Evolutionary conservation across 495 filamentous ascomycete genomes (phyloP).

Genomic region (Elasticomyces elasticus): DNA sequence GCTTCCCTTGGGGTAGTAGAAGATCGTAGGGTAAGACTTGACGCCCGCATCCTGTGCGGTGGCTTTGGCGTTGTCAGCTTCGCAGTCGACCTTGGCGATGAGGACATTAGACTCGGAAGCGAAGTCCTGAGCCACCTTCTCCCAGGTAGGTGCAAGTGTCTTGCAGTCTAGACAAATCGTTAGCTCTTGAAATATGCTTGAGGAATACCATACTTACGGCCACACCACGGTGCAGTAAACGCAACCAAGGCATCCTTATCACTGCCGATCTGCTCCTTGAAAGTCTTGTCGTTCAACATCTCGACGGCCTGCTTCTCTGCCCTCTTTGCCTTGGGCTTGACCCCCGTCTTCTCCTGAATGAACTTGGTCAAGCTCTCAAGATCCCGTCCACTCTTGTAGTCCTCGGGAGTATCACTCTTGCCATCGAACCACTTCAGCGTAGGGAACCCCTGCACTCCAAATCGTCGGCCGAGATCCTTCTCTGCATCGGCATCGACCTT

Average conservation of each 20-base stretch:
- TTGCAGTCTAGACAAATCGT: slow-evolving; percentile 68
- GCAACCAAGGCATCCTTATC: slow-evolving; percentile 91
- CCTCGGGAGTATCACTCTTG: slow-evolving; percentile 75
- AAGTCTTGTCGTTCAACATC: slow-evolving; percentile 69
- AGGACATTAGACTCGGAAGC: slow-evolving; percentile 63
- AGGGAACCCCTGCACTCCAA: slow-evolving; percentile 87
- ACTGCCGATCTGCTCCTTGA: slow-evolving; percentile 65
- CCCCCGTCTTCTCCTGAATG: slow-evolving; percentile 78
- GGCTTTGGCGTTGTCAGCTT: slow-evolving; percentile 71
- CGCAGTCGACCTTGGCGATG: slow-evolving; percentile 90
- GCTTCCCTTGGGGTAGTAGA: slow-evolving; percentile 89
- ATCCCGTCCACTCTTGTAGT: slow-evolving; percentile 82
- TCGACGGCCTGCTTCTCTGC: slow-evolving; percentile 61
- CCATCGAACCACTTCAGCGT: slow-evolving; percentile 98
- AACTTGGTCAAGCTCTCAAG: slow-evolving; percentile 73
- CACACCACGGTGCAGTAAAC: slow-evolving; percentile 95
- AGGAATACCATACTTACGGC: slow-evolving; percentile 54
- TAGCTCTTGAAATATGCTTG: background rate
- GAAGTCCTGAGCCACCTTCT: slow-evolving; percentile 76
- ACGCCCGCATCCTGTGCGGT: slow-evolving; percentile 69
- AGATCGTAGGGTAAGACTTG: slow-evolving; percentile 87
- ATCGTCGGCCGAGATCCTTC: slow-evolving; percentile 69
- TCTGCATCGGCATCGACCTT: slow-evolving; percentile 94
- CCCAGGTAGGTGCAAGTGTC: slow-evolving; percentile 81
- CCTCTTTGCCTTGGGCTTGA: slow-evolving; percentile 63